Conservation (phyloP, 2,329 filamentous ascomycete genomes). For the Fusarium sp. region DNA sequence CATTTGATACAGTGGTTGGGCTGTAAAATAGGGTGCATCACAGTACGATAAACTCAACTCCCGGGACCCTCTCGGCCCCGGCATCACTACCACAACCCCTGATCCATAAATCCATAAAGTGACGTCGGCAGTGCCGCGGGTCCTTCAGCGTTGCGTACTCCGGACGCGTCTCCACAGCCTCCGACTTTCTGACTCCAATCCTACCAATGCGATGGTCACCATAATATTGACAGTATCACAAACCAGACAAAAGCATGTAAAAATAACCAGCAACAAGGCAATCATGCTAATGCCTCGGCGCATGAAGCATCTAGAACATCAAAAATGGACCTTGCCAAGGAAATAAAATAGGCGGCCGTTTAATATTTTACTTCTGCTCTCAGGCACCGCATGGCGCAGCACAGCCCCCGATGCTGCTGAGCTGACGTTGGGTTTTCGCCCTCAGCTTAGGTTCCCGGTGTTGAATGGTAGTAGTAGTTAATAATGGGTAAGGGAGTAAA, state of each 20-base stretch:
- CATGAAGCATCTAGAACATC: constrained; percentile 14
- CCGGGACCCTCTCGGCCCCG: constrained; percentile 16
- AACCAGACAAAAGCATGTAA: not conserved
- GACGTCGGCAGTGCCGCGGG: constrained; percentile 42
- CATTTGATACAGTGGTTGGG: constrained; percentile 6
- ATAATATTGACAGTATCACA: constrained; percentile 9
- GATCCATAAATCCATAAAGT: constrained; percentile 36
- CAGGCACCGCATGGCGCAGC: constrained; percentile 4
- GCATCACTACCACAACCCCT: constrained; percentile 30
- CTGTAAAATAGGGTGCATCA: not conserved
- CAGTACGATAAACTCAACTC: not conserved
- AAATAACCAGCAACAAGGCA: not conserved
- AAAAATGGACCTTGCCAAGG: constrained; percentile 33
- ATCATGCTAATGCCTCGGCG: constrained; percentile 6
- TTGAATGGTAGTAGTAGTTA: not conserved
- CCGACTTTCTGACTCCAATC: constrained; percentile 11
- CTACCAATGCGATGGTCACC: not conserved
- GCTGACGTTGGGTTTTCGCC: constrained; percentile 48
- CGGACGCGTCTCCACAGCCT: constrained; percentile 39
- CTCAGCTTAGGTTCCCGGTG: constrained; percentile 8
- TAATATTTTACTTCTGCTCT: not conserved
- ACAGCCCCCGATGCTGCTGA: constrained; percentile 40
- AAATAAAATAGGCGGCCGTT: constrained; percentile 23
- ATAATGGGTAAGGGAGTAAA: not conserved
- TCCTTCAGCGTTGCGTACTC: constrained; percentile 11